Base-by-base conservation (phyloP, 1,284 basidiomycete genomes). In the Blastosporella zonata region DNA sequence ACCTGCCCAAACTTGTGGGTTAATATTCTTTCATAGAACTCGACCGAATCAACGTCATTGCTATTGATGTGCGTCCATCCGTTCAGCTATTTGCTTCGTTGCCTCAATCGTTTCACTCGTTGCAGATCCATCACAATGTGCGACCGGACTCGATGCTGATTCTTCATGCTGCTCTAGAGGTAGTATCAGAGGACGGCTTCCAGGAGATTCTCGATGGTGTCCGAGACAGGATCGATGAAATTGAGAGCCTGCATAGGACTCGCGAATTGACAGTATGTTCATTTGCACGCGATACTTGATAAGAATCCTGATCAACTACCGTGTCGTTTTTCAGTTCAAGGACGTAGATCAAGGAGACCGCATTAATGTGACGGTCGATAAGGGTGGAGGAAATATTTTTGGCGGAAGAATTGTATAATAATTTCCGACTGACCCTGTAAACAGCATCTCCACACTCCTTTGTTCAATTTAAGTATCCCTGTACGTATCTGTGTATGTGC, bases 91-190 rank as follows among this genome's bases (percentile, higher is more conserved):
- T 20, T 31, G 23, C 25, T 23, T 15, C 15, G 40, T 15, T 33
- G 22, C 50, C 8, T 17, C 34, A 18, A 33, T 29, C 28, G 28
- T 38, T 17, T 5, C 31, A 36, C 22, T 18, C 7, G 13, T 29
- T 36, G 8, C 59, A 87, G 87, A 76, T 84, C 25, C 67, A 88
- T 56, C 85, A 90, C 62, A 78, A 90, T 49, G 84, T 93, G 12
- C 81, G 84, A 36, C 85, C 87, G 12, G 90, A 92, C 66, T 90
- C 84, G 0, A 79, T 86, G 70, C 70, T 89, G 27, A 78, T 88
- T 39, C 71, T 91, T 4, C 79, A 81, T 49, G 84, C 87, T 23
- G 84, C 84, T 9, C 73, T 76, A 52, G 72, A 85, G 56, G 82
- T 92, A 8, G 81, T 85, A 23, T 71, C 81, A 27, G 79, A 80